phyloP scores from a whole-genome alignment of 148 eudicot species.

The Pharnaceum exiguum region DNA sequence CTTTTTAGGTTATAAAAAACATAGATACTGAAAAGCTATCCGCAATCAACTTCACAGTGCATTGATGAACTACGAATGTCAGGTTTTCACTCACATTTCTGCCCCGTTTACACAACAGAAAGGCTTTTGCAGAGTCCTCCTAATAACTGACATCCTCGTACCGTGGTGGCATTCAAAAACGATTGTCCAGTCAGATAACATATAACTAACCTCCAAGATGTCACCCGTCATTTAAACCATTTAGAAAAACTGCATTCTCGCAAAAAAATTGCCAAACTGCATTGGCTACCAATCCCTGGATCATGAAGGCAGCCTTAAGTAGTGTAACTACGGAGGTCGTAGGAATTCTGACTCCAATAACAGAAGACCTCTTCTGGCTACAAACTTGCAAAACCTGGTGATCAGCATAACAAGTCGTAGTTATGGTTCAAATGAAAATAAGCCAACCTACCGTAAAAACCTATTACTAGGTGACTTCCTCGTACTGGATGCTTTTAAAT shows the following conservation, averaged over 20 bases:
- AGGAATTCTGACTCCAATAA: not conserved
- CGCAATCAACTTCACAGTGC: no score
- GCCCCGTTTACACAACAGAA: no score
- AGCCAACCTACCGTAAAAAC: no score
- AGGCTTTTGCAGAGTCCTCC: not conserved
- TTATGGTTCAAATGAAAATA: no score
- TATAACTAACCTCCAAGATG: not conserved
- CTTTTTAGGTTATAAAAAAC: no score
- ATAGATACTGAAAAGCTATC: no score
- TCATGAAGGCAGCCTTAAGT: not conserved
- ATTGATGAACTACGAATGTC: no score
- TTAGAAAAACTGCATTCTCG: not conserved
- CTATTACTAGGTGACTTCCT: conserved; percentile 1
- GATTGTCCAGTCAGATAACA: not conserved
- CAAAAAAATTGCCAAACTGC: not conserved
- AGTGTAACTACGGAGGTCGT: no score
- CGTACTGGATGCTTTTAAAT: not conserved
- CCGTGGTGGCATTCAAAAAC: not conserved
- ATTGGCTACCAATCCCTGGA: conserved; percentile 6
- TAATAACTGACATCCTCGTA: not conserved
- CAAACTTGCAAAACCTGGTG: no score
- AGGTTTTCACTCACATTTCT: no score
- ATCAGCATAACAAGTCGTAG: no score
- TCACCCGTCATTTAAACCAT: not conserved
- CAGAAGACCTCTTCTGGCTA: not conserved